These are phyloP conservation scores for Arachis hypogaea DNA, from an alignment of 306 rosid genomes.

Conservation along the genomic window DNA sequence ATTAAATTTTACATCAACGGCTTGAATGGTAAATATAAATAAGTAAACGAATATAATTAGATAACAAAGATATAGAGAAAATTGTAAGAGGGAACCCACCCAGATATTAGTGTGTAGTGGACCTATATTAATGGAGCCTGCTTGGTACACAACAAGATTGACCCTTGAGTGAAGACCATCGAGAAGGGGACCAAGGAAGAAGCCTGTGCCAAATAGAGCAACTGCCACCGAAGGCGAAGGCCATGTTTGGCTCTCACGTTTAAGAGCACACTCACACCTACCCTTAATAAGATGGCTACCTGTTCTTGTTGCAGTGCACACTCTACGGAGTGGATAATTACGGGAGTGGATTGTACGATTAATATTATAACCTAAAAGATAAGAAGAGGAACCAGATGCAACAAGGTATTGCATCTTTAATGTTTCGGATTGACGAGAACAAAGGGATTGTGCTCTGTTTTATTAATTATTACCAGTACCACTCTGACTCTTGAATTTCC, in stretches of 20 bases:
- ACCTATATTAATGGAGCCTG: constrained; percentile 57
- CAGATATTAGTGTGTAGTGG: constrained; percentile 68
- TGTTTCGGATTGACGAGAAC: not conserved
- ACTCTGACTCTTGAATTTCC: not conserved
- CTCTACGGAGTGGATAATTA: constrained; percentile 31
- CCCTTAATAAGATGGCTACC: not conserved
- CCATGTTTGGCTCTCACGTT: constrained; percentile 36
- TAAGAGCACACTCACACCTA: constrained; percentile 48
- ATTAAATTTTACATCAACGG: too few species aligned
- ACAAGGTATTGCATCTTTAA: constrained; percentile 50
- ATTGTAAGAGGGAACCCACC: constrained; percentile 41
- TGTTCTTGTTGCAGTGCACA: not conserved
- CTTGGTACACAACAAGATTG: constrained; percentile 66
- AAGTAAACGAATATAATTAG: too few species aligned
- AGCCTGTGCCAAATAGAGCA: constrained; percentile 70
- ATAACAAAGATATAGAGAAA: not conserved
- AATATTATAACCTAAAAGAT: constrained; percentile 30
- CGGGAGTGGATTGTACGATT: constrained; percentile 16
- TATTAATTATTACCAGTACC: too few species aligned
- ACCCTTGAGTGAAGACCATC: constrained; percentile 91
- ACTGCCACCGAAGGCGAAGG: constrained; percentile 61
- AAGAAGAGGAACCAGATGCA: constrained; percentile 44
- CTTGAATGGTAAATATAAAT: too few species aligned
- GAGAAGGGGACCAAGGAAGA: constrained; percentile 71
- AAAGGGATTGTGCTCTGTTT: not conserved